A percentile compares a stretch with the other conserved stretches of the same genome.
Evolutionary conservation across 306 rosid species (phyloP).

Genomic region (Lathyrus aphaca): DNA sequence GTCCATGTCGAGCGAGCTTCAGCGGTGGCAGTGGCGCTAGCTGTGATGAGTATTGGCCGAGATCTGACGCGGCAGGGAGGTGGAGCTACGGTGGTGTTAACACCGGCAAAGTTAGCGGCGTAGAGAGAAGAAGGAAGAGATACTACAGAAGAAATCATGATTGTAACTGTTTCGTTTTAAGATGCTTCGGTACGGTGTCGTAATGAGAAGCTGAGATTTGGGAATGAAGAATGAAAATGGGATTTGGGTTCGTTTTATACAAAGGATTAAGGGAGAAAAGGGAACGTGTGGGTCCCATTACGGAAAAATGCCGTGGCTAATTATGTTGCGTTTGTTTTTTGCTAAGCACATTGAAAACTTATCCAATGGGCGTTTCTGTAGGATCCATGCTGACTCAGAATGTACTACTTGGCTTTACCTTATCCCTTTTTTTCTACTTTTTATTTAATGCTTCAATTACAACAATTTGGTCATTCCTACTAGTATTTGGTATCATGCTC

Average conservation of each 20-base stretch:
- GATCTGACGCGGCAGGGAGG: conserved; percentile 31
- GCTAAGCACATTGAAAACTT: background rate
- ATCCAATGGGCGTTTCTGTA: conserved; percentile 38
- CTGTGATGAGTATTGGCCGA: conserved; percentile 35
- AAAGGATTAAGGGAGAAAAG: background rate
- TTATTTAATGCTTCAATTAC: background rate
- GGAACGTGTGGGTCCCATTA: conserved; percentile 30
- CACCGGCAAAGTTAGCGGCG: conserved; percentile 23
- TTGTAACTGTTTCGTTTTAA: background rate
- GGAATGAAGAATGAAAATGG: background rate
- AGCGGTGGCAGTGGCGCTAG: conserved; percentile 44
- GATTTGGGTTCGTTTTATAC: conserved; percentile 32
- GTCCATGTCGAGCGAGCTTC: conserved; percentile 50
- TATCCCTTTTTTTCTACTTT: background rate
- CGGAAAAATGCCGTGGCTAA: conserved; percentile 29
- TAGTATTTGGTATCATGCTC: no score
- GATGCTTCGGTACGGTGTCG: background rate
- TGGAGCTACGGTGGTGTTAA: background rate
- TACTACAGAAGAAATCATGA: conserved; percentile 7
- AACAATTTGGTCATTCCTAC: no score
- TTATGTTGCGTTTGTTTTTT: background rate
- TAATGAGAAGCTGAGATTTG: conserved; percentile 2
- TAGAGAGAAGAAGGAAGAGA: conserved; percentile 36
- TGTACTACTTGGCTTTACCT: conserved; percentile 15
- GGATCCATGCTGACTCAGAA: conserved; percentile 41